Percentiles rank a stretch among this genome's conserved stretches.
Conservation (phyloP, 129 eudicot species). For the Lonicera japonica region DNA sequence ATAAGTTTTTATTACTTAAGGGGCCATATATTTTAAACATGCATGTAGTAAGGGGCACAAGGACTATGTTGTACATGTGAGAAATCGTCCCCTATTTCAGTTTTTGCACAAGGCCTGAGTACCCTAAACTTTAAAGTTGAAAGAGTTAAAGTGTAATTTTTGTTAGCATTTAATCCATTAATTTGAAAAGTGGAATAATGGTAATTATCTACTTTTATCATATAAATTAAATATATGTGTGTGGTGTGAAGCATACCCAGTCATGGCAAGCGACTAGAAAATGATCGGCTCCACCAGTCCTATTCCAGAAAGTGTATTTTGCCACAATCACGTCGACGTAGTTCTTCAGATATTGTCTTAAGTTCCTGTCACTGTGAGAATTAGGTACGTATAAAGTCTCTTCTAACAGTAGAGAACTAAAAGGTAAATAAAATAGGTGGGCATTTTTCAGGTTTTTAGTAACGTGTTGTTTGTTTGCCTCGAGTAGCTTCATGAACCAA, state of each 20-base stretch:
- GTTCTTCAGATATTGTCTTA: constrained; percentile 36
- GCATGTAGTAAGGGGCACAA: too few species aligned
- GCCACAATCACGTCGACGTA: constrained; percentile 44
- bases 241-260: constrained; percentile 59
- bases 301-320: constrained; percentile 74
- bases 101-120: too few species aligned
- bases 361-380: constrained; percentile 47
- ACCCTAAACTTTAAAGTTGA: too few species aligned
- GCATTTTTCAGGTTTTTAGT: constrained; percentile 52
- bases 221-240: too few species aligned
- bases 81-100: too few species aligned
- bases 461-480: constrained; percentile 42
- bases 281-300: constrained; percentile 93
- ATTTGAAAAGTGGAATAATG: too few species aligned
- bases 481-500: constrained; percentile 80
- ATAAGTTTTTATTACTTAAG: too few species aligned
- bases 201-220: too few species aligned
- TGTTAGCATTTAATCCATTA: too few species aligned
- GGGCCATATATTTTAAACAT: too few species aligned
- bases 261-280: constrained; percentile 95
- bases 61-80: too few species aligned
- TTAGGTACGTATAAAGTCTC: constrained; percentile 43
- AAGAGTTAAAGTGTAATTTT: too few species aligned
- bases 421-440: constrained; percentile 72
- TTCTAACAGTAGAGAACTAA: constrained; percentile 56